phyloP scores from a whole-genome alignment of 2,329 filamentous ascomycete genomes.

The Lojkania enalia region DNA sequence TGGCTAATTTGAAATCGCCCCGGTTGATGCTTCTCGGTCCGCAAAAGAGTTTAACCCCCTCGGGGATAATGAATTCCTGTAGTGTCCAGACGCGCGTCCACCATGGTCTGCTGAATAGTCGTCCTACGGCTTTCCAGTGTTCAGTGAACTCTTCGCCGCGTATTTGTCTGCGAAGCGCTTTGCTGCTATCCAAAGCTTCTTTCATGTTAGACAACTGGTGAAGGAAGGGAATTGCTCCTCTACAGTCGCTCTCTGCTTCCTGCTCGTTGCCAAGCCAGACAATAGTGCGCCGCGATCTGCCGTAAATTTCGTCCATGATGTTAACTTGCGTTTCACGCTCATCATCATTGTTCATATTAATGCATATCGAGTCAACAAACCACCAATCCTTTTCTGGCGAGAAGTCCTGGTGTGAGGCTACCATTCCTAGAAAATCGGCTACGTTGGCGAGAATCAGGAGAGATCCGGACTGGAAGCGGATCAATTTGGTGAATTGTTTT shows the following conservation, averaged over 20 bases:
- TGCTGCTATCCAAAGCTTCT: constrained; percentile 17
- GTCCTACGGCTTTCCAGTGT: constrained; percentile 27
- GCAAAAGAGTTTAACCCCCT: constrained; percentile 32
- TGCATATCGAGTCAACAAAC: constrained; percentile 39
- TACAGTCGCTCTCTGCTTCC: constrained; percentile 26
- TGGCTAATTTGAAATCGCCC: constrained; percentile 30
- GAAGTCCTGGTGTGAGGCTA: constrained; percentile 26
- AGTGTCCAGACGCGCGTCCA: constrained; percentile 36
- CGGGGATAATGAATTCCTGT: constrained; percentile 36
- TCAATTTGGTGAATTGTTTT: constrained; percentile 10
- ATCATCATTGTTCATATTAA: constrained; percentile 29
- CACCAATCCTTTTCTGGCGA: constrained; percentile 28
- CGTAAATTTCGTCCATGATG: constrained; percentile 40
- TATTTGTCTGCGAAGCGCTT: constrained; percentile 18
- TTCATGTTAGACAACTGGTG: constrained; percentile 24
- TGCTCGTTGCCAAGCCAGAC: constrained; percentile 32
- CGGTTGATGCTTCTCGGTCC: constrained; percentile 26
- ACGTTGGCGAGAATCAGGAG: constrained; percentile 28
- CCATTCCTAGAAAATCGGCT: constrained; percentile 27
- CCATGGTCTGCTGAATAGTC: constrained; percentile 31
- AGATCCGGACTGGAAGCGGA: constrained; percentile 17
- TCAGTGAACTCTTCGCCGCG: constrained; percentile 18
- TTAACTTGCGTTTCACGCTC: constrained; percentile 35
- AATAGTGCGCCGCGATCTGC: constrained; percentile 21
- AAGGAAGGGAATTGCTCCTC: constrained; percentile 29